Evolutionary conservation across 768 basidiomycete genomes (phyloP), one percentile per base, ranked within the genome.

Genomic region (Leccinellum albellum): DNA sequence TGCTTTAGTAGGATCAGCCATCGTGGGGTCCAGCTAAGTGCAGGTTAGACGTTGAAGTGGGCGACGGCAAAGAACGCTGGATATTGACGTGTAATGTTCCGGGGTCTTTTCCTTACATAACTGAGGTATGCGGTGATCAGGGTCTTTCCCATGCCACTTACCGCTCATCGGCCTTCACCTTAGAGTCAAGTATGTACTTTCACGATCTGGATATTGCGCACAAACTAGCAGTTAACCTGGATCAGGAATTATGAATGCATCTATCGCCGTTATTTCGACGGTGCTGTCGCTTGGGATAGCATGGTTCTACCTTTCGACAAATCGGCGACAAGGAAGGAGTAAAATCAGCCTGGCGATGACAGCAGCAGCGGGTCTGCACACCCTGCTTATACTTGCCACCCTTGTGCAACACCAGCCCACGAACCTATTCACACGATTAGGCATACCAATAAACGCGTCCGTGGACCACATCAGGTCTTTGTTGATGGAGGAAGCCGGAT

Each of bases 1-100:
- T 67, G 86, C 83, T 68, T 94, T 96, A 29, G 88, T 85, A 0
- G 87, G 88, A 61, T 88, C 89, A 33, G 82, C 73, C 89, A 90
- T 91, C 17, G 55, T 59, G 52, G 12, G 45, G 56, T 54, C 8
- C 20, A 32, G 28, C 28, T 28, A 28, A 28, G 51, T 56, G 50
- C 7, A 14, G 7, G 62, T 44, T 35, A 8, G 35, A 57, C 49
- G 60, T 57, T 47, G 54, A 50, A 29, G 13, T 58, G 51, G 33
- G 45, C 24, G 54, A 56, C 50, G 55, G 55, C 20, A 51, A 37
- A 49, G 46, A 24, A 40, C 29, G 48, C 23, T 21, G 57, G 44
- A 40, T 51, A 55, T 51, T 55, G 28, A 63, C 64, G 65, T 67
- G 65, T 56, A 35, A 45, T 44, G 42, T 58, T 65, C 37, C 53